A percentile compares a stretch with the other conserved stretches of the same genome.
These are phyloP conservation scores for Thraustochytrium striatum DNA, from an alignment of 352 stramenopile genomes.

Conservation along the genomic window DNA sequence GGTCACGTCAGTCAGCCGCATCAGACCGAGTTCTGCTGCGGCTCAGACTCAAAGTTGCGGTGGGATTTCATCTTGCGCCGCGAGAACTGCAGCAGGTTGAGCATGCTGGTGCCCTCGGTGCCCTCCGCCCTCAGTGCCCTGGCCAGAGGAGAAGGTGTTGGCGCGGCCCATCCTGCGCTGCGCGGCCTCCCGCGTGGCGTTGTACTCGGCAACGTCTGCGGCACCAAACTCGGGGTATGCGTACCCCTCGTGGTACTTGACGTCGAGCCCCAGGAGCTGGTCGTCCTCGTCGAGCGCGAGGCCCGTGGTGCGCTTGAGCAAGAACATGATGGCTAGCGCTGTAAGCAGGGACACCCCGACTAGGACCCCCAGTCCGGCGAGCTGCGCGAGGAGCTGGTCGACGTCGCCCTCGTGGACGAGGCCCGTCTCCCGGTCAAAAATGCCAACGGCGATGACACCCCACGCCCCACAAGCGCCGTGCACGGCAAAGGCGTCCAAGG, in stretches of 20 bases:
- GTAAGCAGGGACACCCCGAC: neutral
- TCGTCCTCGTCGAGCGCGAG: constrained; percentile 43
- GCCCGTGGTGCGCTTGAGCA: constrained; percentile 35
- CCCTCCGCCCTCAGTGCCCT: too few relatives aligned
- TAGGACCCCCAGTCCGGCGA: constrained; percentile 5
- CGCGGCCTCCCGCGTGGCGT: constrained; percentile 30
- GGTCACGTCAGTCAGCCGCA: too few relatives aligned
- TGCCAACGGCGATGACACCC: constrained; percentile 48
- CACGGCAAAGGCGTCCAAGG: constrained; percentile 56
- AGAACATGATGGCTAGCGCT: constrained; percentile 19
- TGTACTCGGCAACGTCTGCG: constrained; percentile 43
- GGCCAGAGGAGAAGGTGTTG: too few relatives aligned
- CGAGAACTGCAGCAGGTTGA: too few relatives aligned
- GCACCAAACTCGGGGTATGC: constrained; percentile 45
- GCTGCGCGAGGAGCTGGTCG: constrained; percentile 4
- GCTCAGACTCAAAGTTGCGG: too few relatives aligned
- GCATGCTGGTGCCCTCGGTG: too few relatives aligned
- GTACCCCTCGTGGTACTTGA: constrained; percentile 50
- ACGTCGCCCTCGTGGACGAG: constrained; percentile 13
- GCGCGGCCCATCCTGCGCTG: too few relatives aligned
- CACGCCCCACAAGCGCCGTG: constrained; percentile 50
- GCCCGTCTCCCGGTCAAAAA: constrained; percentile 50
- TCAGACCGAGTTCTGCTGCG: too few relatives aligned
- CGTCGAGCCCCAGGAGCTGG: constrained; percentile 44
- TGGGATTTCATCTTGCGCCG: too few relatives aligned